Conservation (phyloP, 2,329 filamentous ascomycete genomes). For the Leptodontidium sp. region DNA sequence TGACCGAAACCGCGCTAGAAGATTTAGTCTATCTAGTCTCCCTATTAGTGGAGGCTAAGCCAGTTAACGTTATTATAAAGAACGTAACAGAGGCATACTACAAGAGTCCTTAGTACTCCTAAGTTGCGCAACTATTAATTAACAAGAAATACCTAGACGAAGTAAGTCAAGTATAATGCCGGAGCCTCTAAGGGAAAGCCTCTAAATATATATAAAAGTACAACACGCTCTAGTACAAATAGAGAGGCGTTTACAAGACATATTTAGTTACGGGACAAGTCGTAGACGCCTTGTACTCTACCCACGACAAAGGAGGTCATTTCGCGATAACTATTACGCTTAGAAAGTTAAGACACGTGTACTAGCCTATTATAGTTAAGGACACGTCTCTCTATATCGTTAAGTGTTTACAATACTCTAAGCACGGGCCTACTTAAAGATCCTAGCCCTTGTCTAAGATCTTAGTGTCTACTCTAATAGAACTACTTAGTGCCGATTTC, state of each 20-base stretch:
- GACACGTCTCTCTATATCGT: neutral
- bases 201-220: neutral
- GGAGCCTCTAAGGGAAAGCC: neutral
- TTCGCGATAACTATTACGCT: neutral
- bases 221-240: neutral
- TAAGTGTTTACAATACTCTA: neutral
- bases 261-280: neutral
- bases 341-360: neutral
- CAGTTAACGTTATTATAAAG: neutral
- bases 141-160: neutral
- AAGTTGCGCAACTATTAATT: too few relatives aligned
- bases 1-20: too few relatives aligned
- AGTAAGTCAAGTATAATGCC: neutral
- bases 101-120: too few relatives aligned
- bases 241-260: neutral
- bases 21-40: too few relatives aligned
- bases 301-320: neutral
- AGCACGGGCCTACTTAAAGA: neutral
- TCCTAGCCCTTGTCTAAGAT: neutral
- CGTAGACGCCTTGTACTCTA: neutral
- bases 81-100: too few relatives aligned
- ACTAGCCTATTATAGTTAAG: neutral
- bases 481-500: slow-evolving; percentile 8
- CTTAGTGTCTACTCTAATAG: neutral
- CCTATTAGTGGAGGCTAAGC: neutral